A percentile compares a stretch with the other conserved stretches of the same genome.
Evolutionary conservation across 164 flowering plant species (phyloP).

Genomic region (Nymphaea colorata): DNA sequence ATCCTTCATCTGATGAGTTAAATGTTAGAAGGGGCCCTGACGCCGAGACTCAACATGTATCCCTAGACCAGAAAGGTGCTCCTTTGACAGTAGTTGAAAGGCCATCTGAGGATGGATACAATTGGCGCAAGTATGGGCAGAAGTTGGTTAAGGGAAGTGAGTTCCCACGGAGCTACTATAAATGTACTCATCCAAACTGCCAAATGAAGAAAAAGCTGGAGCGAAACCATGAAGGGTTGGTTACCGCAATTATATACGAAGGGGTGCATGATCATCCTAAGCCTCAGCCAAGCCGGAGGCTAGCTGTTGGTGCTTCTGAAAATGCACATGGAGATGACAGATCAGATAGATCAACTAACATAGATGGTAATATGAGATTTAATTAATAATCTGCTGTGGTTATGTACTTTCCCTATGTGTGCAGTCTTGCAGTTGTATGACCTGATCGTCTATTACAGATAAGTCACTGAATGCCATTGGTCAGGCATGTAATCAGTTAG

Average conservation of each 20-base stretch:
- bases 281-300: slow-evolving; percentile 61
- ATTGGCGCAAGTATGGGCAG: slow-evolving; percentile 94
- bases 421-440: neutral
- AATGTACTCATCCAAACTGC: slow-evolving; percentile 78
- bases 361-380: slow-evolving; percentile 27
- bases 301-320: slow-evolving; percentile 38
- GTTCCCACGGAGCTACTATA: slow-evolving; percentile 77
- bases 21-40: neutral
- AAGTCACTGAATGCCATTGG: slow-evolving; percentile 29
- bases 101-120: slow-evolving; percentile 66
- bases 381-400: neutral
- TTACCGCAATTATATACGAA: slow-evolving; percentile 82
- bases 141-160: slow-evolving; percentile 94
- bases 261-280: slow-evolving; percentile 83
- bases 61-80: neutral
- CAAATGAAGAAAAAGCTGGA: slow-evolving; percentile 90
- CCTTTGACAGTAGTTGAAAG: slow-evolving; percentile 17
- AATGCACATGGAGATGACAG: slow-evolving; percentile 15
- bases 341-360: slow-evolving; percentile 5
- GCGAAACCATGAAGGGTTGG: slow-evolving; percentile 73
- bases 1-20: neutral
- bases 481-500: slow-evolving; percentile 33
- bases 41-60: neutral
- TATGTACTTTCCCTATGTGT: neutral
- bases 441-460: slow-evolving; percentile 18